Evolutionary conservation across 2,329 filamentous ascomycete species (phyloP).

Genomic region (Ophiocordyceps camponoti-saundersi): DNA sequence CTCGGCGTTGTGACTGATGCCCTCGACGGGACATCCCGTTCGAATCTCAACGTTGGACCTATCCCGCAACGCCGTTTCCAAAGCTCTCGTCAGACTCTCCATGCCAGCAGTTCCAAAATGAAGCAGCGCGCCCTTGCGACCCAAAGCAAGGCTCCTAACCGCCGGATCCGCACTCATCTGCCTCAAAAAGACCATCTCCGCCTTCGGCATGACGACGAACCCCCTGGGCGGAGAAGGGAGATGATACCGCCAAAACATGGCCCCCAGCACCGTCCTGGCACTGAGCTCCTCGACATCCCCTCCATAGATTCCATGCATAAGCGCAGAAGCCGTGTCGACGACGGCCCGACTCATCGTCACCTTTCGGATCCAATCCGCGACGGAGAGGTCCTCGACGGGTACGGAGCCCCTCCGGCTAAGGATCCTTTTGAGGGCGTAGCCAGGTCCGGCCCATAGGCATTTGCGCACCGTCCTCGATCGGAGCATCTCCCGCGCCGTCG

Average conservation of each 20-base stretch:
- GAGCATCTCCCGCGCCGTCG: slow-evolving; percentile 6
- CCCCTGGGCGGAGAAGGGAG: slow-evolving; percentile 3
- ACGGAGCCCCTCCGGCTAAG: slow-evolving; percentile 3
- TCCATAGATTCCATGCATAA: slow-evolving; percentile 80
- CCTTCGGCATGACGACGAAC: slow-evolving; percentile 5
- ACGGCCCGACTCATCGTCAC: slow-evolving; percentile 18
- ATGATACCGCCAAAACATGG: slow-evolving; percentile 14
- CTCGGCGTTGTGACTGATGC: slow-evolving; percentile 22
- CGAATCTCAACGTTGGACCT: slow-evolving; percentile 45
- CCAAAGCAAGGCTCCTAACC: slow-evolving; percentile 13
- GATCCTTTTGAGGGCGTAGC: slow-evolving; percentile 9
- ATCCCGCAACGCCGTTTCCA: slow-evolving; percentile 31
- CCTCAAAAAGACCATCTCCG: slow-evolving; percentile 13
- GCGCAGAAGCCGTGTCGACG: slow-evolving; percentile 58
- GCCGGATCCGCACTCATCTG: slow-evolving; percentile 11
- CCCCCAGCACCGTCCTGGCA: slow-evolving; percentile 36
- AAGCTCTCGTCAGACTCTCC: slow-evolving; percentile 35
- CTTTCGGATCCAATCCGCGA: slow-evolving; percentile 18
- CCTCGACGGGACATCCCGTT: slow-evolving; percentile 27
- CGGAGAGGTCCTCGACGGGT: slow-evolving; percentile 14
- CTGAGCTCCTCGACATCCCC: slow-evolving; percentile 75
- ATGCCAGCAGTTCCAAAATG: slow-evolving; percentile 39
- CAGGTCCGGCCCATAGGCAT: slow-evolving; percentile 10
- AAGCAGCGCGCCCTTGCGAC: slow-evolving; percentile 13
- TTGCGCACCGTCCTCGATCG: slow-evolving; percentile 16